Evolutionary conservation across 2,329 filamentous ascomycete species (phyloP).

Genomic region (Fusarium graminum): DNA sequence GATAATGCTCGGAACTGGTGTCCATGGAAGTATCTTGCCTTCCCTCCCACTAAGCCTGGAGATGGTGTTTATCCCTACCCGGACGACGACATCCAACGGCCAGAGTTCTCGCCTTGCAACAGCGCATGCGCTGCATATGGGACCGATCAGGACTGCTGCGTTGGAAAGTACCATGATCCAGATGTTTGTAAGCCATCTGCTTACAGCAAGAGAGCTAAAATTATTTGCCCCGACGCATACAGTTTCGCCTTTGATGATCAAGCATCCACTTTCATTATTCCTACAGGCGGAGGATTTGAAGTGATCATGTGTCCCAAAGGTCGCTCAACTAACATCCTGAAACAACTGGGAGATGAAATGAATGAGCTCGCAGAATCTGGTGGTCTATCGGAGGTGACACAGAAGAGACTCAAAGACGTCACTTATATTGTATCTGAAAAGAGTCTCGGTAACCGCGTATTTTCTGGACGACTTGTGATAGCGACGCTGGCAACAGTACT

Average conservation of each 20-base stretch:
- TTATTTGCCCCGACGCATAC: conserved; percentile 86
- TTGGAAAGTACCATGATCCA: conserved; percentile 74
- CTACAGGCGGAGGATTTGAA: conserved; percentile 79
- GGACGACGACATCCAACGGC: conserved; percentile 77
- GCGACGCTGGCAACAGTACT: conserved; percentile 24
- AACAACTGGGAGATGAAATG: conserved; percentile 64
- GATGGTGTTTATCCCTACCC: conserved; percentile 85
- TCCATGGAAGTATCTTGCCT: conserved; percentile 80
- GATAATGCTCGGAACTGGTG: conserved; percentile 76
- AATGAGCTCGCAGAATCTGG: conserved; percentile 61
- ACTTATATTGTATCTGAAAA: conserved; percentile 54
- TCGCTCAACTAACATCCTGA: conserved; percentile 70
- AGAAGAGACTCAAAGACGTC: conserved; percentile 52
- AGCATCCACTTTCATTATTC: conserved; percentile 71
- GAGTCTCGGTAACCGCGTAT: conserved; percentile 42
- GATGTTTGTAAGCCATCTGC: conserved; percentile 73
- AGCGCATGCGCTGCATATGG: conserved; percentile 80
- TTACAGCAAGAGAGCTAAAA: conserved; percentile 79
- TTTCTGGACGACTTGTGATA: conserved; percentile 32
- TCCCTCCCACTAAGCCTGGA: conserved; percentile 76
- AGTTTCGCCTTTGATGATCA: conserved; percentile 77
- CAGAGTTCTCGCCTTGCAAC: conserved; percentile 81
- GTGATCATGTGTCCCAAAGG: conserved; percentile 80
- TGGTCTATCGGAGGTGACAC: conserved; percentile 52
- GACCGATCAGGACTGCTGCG: conserved; percentile 78